Conservation (phyloP, 192 early-diverging fungal species). For the Rhizophagus prolifer region DNA sequence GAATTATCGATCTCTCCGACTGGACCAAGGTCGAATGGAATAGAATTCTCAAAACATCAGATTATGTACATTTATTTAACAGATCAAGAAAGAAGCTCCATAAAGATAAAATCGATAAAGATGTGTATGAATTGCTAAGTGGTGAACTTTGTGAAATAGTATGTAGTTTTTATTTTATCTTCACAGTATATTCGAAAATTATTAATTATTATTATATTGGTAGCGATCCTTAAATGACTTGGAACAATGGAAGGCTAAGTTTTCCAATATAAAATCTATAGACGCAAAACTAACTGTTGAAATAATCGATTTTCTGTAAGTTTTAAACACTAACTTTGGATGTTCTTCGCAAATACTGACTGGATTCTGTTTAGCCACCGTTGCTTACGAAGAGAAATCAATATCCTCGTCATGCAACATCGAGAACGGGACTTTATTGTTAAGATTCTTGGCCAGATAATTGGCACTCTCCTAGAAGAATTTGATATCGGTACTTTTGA, state of each 20-base stretch:
- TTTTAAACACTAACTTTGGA: too few relatives aligned
- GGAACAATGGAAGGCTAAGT: too few relatives aligned
- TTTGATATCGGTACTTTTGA: conserved; percentile 11
- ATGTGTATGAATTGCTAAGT: neutral
- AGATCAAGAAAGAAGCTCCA: too few relatives aligned
- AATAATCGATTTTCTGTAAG: too few relatives aligned
- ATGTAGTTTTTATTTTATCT: conserved; percentile 3
- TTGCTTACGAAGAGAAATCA: neutral
- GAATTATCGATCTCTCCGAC: too few relatives aligned
- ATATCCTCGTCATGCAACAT: conserved; percentile 22
- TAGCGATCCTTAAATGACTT: conserved; percentile 8
- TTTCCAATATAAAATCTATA: too few relatives aligned
- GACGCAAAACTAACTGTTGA: too few relatives aligned
- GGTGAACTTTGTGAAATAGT: conserved; percentile 8
- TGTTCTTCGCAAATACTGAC: neutral
- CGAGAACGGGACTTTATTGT: neutral
- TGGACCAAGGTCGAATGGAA: too few relatives aligned
- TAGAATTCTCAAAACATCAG: too few relatives aligned
- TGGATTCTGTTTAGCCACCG: neutral
- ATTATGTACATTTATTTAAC: conserved; percentile 2
- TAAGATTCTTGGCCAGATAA: too few relatives aligned
- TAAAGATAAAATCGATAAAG: neutral
- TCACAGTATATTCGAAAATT: conserved; percentile 14
- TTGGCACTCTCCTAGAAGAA: conserved; percentile 13
- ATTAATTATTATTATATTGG: conserved; percentile 14